phyloP scores from a whole-genome alignment of 2,329 filamentous ascomycete genomes.

The Paecilomyces fulvus region DNA sequence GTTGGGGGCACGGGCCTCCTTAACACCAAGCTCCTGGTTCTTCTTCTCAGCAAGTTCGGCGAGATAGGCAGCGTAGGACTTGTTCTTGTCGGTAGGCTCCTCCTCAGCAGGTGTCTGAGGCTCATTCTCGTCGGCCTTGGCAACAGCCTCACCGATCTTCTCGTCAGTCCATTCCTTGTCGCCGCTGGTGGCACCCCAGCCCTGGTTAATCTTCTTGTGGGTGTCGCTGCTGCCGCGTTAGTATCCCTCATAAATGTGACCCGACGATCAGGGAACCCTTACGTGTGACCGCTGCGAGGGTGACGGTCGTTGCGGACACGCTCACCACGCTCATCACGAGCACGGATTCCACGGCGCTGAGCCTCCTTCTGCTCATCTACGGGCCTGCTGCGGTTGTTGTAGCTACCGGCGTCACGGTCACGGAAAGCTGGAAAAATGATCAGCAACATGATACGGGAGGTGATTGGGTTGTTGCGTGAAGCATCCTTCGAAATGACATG shows the following conservation, averaged over 20 bases:
- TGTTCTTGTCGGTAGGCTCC: constrained; percentile 74
- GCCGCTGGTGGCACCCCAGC: constrained; percentile 80
- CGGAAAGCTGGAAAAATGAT: constrained; percentile 61
- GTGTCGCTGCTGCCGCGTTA: constrained; percentile 29
- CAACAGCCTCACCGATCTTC: constrained; percentile 82
- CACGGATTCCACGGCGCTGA: constrained; percentile 41
- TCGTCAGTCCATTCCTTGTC: constrained; percentile 83
- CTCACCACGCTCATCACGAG: constrained; percentile 46
- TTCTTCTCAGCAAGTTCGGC: constrained; percentile 71
- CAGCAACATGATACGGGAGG: background rate
- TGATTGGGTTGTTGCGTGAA: background rate
- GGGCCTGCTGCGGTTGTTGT: constrained; percentile 72
- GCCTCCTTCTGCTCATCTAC: constrained; percentile 56
- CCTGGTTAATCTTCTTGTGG: constrained; percentile 56
- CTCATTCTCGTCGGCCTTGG: constrained; percentile 74
- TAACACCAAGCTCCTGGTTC: constrained; percentile 52
- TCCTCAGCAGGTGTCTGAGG: constrained; percentile 44
- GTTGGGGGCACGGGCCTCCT: constrained; percentile 80
- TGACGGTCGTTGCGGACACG: constrained; percentile 53
- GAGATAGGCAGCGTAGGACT: constrained; percentile 85
- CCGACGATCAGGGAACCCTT: constrained; percentile 23
- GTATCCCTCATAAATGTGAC: constrained; percentile 10
- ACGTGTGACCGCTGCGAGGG: constrained; percentile 53
- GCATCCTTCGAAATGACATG: background rate
- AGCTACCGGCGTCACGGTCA: constrained; percentile 72